These are phyloP conservation scores for Mortierella polycephala DNA, from an alignment of 371 early-diverging fungal genomes.

Conservation along the genomic window DNA sequence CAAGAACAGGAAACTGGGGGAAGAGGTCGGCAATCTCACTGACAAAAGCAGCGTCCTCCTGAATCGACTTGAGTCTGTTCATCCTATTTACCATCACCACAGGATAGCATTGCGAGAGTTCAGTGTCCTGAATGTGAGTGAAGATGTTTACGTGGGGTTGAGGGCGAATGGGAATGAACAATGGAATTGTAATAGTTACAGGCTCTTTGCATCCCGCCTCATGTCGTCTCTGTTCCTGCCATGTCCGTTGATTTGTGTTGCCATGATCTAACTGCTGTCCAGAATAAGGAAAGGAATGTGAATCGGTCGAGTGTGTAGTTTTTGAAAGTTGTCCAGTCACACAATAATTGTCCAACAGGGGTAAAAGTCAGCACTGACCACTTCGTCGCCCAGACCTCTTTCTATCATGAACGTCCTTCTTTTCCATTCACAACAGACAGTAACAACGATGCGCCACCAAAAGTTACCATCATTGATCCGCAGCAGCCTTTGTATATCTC, in stretches of 20 bases:
- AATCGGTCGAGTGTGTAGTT: too few relatives aligned
- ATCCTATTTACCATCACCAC: constrained; percentile 56
- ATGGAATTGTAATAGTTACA: constrained; percentile 16
- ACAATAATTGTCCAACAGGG: too few relatives aligned
- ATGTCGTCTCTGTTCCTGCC: constrained; percentile 50
- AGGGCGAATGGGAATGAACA: neutral
- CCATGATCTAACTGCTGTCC: neutral
- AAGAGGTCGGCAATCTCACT: constrained; percentile 62
- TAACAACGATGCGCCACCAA: neutral
- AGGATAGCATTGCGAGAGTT: neutral
- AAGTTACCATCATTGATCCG: constrained; percentile 75
- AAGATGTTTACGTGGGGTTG: too few relatives aligned
- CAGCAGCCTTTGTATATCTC: constrained; percentile 77
- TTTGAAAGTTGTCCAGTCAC: too few relatives aligned
- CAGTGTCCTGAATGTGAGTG: too few relatives aligned
- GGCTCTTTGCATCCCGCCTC: constrained; percentile 50
- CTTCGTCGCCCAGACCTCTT: too few relatives aligned
- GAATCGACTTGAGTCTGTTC: constrained; percentile 84
- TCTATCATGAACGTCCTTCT: neutral
- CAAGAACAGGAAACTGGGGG: constrained; percentile 71
- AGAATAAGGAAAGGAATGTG: neutral
- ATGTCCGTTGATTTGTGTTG: constrained; percentile 34
- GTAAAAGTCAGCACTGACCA: too few relatives aligned
- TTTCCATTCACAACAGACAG: neutral
- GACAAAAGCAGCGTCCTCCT: constrained; percentile 81